Conservation (phyloP, 108 stramenopile genomes). For the Cyclotella kingstonii region DNA sequence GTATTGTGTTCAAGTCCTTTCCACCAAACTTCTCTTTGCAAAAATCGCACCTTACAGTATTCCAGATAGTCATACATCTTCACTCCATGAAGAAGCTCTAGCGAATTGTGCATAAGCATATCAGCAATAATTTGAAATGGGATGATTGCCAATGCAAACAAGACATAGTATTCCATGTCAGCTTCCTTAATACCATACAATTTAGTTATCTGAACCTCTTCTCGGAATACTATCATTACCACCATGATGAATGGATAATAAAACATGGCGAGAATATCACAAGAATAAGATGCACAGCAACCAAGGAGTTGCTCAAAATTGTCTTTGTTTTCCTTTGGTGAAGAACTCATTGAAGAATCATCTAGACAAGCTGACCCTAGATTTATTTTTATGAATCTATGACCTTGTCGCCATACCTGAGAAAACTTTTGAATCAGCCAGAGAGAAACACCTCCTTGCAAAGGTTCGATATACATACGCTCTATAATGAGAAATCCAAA, state of each 20-base stretch:
- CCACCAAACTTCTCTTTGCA: constrained; percentile 78
- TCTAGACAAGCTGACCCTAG: too few species aligned
- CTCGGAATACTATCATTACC: constrained; percentile 66
- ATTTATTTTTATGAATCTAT: too few species aligned
- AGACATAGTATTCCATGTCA: constrained; percentile 82
- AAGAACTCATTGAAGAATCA: not conserved
- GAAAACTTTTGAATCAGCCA: constrained; percentile 13
- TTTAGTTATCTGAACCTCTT: constrained; percentile 61
- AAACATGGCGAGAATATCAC: constrained; percentile 55
- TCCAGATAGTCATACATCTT: constrained; percentile 81
- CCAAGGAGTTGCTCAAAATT: constrained; percentile 82
- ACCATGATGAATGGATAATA: constrained; percentile 71
- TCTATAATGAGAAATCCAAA: constrained; percentile 69
- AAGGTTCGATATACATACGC: constrained; percentile 64
- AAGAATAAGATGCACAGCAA: constrained; percentile 61
- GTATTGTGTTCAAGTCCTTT: constrained; percentile 65
- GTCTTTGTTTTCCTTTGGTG: constrained; percentile 51
- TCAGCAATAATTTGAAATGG: constrained; percentile 68
- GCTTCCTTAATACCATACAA: constrained; percentile 79
- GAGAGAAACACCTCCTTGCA: constrained; percentile 39
- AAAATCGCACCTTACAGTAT: constrained; percentile 65
- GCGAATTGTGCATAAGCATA: constrained; percentile 64
- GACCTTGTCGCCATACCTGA: too few species aligned
- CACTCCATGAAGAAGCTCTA: constrained; percentile 85
- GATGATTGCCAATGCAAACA: constrained; percentile 60